Conservation (phyloP, 1,139 yeast species). For the Geotrichum phurueaensis region DNA sequence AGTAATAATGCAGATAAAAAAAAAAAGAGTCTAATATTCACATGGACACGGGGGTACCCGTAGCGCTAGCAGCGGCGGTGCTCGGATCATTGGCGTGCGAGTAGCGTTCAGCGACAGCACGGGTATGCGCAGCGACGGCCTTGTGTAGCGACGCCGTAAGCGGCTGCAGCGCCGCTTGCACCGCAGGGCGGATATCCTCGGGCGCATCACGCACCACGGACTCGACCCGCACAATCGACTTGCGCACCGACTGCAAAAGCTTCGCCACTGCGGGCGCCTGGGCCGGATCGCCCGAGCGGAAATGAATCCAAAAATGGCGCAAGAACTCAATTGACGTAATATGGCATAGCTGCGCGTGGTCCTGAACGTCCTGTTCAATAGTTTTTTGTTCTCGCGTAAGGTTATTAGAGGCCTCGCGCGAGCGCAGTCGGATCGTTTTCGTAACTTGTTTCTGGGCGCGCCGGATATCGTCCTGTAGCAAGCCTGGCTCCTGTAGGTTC, state of each 20-base stretch:
- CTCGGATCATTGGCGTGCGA: not conserved
- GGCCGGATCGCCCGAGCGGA: constrained; percentile 51
- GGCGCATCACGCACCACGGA: constrained; percentile 33
- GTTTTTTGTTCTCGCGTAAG: constrained; percentile 19
- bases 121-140: constrained; percentile 16
- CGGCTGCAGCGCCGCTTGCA: constrained; percentile 16
- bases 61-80: not conserved
- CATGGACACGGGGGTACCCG: not conserved
- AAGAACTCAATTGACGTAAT: constrained; percentile 65
- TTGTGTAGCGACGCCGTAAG: constrained; percentile 13
- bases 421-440: constrained; percentile 22
- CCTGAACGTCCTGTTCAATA: constrained; percentile 22
- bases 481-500: constrained; percentile 24
- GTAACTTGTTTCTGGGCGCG: constrained; percentile 26
- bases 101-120: constrained; percentile 13
- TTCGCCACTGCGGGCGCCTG: constrained; percentile 44
- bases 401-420: constrained; percentile 22
- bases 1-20: not conserved
- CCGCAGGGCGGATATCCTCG: constrained; percentile 9
- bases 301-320: constrained; percentile 64
- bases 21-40: not conserved
- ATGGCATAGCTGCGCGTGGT: constrained; percentile 42
- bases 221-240: constrained; percentile 44
- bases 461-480: constrained; percentile 19
- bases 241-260: constrained; percentile 44